Evolutionary conservation across 2,329 filamentous ascomycete species (phyloP).

Genomic region (Coniosporium tulheliwenetii): DNA sequence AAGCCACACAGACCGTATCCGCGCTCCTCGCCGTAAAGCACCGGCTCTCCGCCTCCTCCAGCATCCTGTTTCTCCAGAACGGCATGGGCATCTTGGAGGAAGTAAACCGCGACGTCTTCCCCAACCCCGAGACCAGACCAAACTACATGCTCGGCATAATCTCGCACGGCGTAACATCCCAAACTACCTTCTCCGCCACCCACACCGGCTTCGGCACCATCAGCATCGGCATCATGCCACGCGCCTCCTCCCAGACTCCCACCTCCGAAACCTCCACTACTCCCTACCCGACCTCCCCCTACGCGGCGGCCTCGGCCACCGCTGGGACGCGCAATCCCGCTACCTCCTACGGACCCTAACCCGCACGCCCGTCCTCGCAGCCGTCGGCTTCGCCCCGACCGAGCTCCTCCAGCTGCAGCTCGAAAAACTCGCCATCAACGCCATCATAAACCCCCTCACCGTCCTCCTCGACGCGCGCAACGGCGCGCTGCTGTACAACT

Average conservation of each 20-base stretch:
- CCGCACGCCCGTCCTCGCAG: constrained; percentile 45
- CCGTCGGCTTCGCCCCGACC: constrained; percentile 39
- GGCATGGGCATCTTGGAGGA: constrained; percentile 74
- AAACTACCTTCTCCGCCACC: constrained; percentile 33
- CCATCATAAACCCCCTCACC: constrained; percentile 67
- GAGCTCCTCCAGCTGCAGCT: constrained; percentile 60
- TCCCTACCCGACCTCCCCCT: constrained; percentile 6
- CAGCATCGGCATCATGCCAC: constrained; percentile 35
- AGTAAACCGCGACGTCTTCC: constrained; percentile 56
- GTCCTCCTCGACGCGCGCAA: constrained; percentile 65
- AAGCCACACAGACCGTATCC: constrained; percentile 51
- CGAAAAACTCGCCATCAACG: constrained; percentile 59
- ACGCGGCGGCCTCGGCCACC: constrained; percentile 8
- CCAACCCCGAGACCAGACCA: constrained; percentile 48
- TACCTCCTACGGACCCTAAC: constrained; percentile 52
- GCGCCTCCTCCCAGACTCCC: constrained; percentile 4
- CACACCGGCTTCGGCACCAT: constrained; percentile 46
- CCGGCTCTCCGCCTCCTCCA: constrained; percentile 51
- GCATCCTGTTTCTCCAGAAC: constrained; percentile 63
- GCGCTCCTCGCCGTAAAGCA: constrained; percentile 51
- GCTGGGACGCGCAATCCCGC: constrained; percentile 28
- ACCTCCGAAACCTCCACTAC: constrained; percentile 5
- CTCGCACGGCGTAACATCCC: constrained; percentile 38
- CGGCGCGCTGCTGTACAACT: constrained; percentile 53
- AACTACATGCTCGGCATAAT: constrained; percentile 60